Conservation (phyloP, 2,329 filamentous ascomycete genomes). For the Pyrenophora seminiperda region DNA sequence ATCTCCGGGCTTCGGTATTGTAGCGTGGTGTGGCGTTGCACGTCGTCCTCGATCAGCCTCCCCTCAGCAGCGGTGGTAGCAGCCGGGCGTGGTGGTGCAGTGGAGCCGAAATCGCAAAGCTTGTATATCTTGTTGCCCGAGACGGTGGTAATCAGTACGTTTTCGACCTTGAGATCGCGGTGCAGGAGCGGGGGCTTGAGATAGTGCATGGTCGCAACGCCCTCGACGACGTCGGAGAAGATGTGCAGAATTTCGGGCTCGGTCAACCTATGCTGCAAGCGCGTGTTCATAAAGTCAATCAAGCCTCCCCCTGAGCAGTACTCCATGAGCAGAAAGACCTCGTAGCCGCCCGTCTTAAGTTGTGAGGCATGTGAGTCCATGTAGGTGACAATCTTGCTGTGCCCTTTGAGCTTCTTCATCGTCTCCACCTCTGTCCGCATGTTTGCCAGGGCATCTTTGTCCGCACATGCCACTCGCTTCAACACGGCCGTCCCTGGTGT, state of each 20-base stretch:
- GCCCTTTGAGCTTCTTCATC: constrained; percentile 98
- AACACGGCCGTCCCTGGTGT: constrained; percentile 82
- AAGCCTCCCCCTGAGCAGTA: constrained; percentile 92
- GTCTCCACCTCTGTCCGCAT: constrained; percentile 99
- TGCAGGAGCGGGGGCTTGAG: constrained; percentile 91
- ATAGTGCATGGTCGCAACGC: constrained; percentile 98
- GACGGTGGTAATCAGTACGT: constrained; percentile 82
- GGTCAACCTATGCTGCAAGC: constrained; percentile 91
- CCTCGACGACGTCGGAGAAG: constrained; percentile 93
- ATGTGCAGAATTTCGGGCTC: constrained; percentile 98
- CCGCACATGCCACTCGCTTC: constrained; percentile 94
- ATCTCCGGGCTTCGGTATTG: constrained; percentile 98
- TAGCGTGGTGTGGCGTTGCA: constrained; percentile 94
- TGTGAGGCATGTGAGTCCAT: constrained; percentile 98
- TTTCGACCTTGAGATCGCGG: constrained; percentile 96
- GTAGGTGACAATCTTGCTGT: constrained; percentile 95
- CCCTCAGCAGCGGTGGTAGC: constrained; percentile 88
- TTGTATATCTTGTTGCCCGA: constrained; percentile 80
- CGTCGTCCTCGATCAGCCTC: constrained; percentile 90
- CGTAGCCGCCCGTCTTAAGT: constrained; percentile 88
- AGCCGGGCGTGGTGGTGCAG: constrained; percentile 80
- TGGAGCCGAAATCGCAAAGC: constrained; percentile 96
- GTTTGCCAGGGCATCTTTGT: constrained; percentile 90
- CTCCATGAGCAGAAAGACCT: constrained; percentile 98
- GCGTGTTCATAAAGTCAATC: constrained; percentile 99